Evolutionary conservation across 352 stramenopile species (phyloP), one percentile per base, ranked within the genome.

Genomic region (Phytophthora chlamydospora): DNA sequence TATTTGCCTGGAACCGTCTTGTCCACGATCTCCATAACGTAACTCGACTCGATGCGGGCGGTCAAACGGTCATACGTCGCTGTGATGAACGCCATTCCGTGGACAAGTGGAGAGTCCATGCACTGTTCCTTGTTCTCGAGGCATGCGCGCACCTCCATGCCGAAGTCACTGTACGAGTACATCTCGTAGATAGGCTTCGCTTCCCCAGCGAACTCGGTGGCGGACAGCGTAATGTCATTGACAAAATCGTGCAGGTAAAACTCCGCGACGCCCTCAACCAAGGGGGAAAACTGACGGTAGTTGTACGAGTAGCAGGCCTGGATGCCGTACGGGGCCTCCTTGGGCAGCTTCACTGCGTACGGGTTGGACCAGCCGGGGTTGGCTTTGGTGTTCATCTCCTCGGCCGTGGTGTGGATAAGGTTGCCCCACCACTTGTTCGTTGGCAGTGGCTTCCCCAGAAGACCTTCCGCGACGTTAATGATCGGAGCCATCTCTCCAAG

Each of bases 361-460:
- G 83, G 80, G 70, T 90, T 88, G 0, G 78, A 70, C 76, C 79
- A 90, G 11, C 66, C 77, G 1, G 78, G 80, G 44, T 83, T 76
- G 6, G 75, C 68, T 34, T 74, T 62, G 0, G 78, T 73, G 33
- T 71, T 68, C 31, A 80, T 52, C 33, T 64, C 72, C 9, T 78
- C 75, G 29, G 41, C 63, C 1, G 66, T 81, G 8, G 69, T 76
- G 67, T 83, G 70, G 46, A 92, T 86, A 24, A 89, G 55, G 71
- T 90, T 92, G 17, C 76, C 81, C 83, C 83, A 92, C 80, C 83
- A 92, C 49, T 88, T 82, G 73, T 92, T 92, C 29, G 80, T 92
- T 33, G 83, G 83, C 14, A 92, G 76, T 0, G 83, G 57, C 29
- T 79, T 41, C 7, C 60, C 50, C 9, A 85, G 40, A 29, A 83